Evolutionary conservation across 2,329 filamentous ascomycete genomes (phyloP).

Genomic region (Stachybotrys chlorohalonatus): DNA sequence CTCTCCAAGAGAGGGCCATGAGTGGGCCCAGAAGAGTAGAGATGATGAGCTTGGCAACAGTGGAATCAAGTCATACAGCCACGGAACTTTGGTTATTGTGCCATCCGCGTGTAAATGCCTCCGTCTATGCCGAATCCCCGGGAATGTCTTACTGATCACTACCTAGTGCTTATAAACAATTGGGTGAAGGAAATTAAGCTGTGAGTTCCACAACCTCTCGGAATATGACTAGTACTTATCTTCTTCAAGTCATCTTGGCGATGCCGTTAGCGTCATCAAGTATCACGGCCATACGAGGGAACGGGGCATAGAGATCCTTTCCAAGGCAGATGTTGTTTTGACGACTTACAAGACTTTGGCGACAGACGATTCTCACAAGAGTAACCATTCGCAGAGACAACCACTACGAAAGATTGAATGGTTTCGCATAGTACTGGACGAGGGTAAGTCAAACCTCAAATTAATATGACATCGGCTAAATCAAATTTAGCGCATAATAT

Average conservation of each 20-base stretch:
- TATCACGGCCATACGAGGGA: conserved; percentile 26
- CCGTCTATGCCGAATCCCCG: neutral
- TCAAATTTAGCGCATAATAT: conserved; percentile 35
- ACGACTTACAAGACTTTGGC: conserved; percentile 38
- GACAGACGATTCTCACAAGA: conserved; percentile 15
- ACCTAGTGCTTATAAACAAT: conserved; percentile 26
- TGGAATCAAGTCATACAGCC: conserved; percentile 13
- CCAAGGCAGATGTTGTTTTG: conserved; percentile 30
- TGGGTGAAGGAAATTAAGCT: conserved; percentile 28
- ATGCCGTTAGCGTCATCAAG: conserved; percentile 16
- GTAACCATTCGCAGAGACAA: conserved; percentile 1
- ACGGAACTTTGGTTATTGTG: conserved; percentile 34
- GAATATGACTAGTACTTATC: neutral
- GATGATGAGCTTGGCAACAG: conserved; percentile 6
- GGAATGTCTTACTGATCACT: neutral
- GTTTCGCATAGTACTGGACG: conserved; percentile 34
- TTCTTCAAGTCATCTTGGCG: conserved; percentile 20
- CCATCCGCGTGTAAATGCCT: conserved; percentile 27
- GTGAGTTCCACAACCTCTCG: conserved; percentile 12
- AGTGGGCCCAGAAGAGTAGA: conserved; percentile 21
- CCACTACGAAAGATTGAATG: conserved; percentile 26
- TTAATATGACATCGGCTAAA: neutral
- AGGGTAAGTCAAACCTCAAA: conserved; percentile 23
- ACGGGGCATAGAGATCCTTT: conserved; percentile 14
- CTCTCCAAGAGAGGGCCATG: conserved; percentile 21